These are phyloP conservation scores for Saturnispora kantuleensis DNA, from an alignment of 805 yeast genomes.

Conservation along the genomic window DNA sequence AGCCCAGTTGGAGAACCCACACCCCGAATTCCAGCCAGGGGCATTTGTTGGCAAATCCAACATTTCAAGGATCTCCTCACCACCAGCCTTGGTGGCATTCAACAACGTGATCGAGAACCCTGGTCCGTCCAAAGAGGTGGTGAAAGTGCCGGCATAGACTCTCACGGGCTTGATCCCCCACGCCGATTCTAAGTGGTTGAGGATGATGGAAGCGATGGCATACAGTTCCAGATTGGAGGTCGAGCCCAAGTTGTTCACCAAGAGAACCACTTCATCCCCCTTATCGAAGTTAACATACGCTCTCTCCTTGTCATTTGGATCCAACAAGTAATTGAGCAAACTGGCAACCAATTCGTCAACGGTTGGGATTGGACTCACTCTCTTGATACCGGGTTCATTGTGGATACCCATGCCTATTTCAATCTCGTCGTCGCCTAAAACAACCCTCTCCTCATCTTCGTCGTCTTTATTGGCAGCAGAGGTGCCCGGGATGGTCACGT, in stretches of 20 bases:
- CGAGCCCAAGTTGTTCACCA: slow-evolving; percentile 86
- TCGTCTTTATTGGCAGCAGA: slow-evolving; percentile 10
- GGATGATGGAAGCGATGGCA: slow-evolving; percentile 56
- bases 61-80: slow-evolving; percentile 37
- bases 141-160: slow-evolving; percentile 65
- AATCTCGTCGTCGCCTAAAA: slow-evolving; percentile 51
- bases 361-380: slow-evolving; percentile 57
- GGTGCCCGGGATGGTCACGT: slow-evolving; percentile 83
- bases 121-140: slow-evolving; percentile 85
- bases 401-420: slow-evolving; percentile 96
- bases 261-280: slow-evolving; percentile 51
- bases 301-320: slow-evolving; percentile 61
- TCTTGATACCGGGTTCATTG: slow-evolving; percentile 80
- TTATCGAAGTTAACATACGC: slow-evolving; percentile 62
- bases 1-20: slow-evolving; percentile 20
- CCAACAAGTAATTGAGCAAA: slow-evolving; percentile 53
- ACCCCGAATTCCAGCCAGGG: slow-evolving; percentile 66
- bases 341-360: slow-evolving; percentile 50
- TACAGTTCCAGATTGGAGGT: slow-evolving; percentile 71
- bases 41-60: slow-evolving; percentile 70
- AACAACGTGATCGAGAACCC: slow-evolving; percentile 82
- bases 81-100: slow-evolving; percentile 49
- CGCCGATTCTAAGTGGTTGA: slow-evolving; percentile 39
- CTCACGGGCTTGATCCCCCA: slow-evolving; percentile 58
- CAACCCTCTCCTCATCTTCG: slow-evolving; percentile 29